Evolutionary conservation across 176 grass and related monocot genomes (phyloP).

Genomic region (Guadua angustifolia): DNA sequence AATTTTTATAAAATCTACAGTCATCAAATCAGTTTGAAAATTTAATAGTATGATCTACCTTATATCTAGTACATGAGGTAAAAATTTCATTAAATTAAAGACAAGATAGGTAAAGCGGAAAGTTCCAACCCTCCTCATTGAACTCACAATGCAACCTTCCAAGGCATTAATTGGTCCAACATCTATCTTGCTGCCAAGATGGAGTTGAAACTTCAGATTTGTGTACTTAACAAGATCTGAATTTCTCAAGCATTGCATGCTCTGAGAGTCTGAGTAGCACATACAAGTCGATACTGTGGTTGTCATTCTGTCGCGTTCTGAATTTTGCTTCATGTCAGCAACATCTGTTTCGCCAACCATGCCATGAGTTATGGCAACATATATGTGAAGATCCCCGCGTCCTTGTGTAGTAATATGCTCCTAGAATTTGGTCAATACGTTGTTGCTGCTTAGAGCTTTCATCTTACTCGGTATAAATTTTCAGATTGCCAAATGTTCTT

Average conservation of each 20-base stretch:
- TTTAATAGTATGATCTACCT: too few species aligned
- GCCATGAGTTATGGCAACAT: background rate
- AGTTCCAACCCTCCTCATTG: background rate
- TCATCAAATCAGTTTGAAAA: too few species aligned
- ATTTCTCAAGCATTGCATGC: background rate
- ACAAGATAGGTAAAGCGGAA: too few species aligned
- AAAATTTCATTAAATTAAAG: too few species aligned
- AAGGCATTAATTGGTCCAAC: background rate
- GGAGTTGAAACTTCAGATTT: conserved; percentile 10
- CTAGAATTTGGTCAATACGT: background rate
- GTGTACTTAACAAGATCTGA: background rate
- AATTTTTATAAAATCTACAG: too few species aligned
- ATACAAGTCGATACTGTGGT: background rate
- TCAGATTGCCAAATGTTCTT: conserved; percentile 11
- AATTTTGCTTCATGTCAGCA: background rate
- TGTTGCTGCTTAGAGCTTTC: background rate
- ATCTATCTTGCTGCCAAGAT: background rate
- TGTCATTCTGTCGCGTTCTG: background rate
- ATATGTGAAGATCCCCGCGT: background rate
- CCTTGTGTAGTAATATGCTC: background rate
- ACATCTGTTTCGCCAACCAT: background rate
- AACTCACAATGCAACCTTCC: background rate
- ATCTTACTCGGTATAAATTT: background rate
- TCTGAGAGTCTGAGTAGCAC: background rate
- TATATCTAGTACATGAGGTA: too few species aligned